Percentiles rank a stretch among this genome's conserved stretches.
These are phyloP conservation scores for Trichoderma sp. DNA, from an alignment of 2,329 filamentous ascomycete species.

Conservation along the genomic window DNA sequence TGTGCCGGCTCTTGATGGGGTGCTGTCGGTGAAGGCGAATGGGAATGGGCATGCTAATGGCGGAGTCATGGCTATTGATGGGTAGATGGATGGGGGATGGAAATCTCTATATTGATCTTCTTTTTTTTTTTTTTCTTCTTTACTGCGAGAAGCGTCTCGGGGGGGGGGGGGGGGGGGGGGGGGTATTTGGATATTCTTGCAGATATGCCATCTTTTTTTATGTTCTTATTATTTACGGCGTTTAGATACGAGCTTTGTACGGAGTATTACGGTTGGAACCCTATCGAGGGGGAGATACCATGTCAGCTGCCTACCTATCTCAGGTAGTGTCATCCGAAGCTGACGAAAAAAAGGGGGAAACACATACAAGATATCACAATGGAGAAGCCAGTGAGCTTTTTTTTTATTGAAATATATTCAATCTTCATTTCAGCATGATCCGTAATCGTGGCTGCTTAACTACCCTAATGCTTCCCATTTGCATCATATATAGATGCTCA, in stretches of 20 bases:
- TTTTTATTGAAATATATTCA: background rate
- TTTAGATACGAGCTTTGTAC: conserved; percentile 2
- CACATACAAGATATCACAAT: background rate
- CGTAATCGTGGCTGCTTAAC: conserved; percentile 6
- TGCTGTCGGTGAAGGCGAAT: conserved; percentile 28
- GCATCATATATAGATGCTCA: background rate
- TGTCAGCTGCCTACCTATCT: background rate
- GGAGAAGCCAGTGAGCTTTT: background rate
- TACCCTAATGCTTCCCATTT: background rate
- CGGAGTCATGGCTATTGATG: conserved; percentile 44
- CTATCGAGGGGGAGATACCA: background rate
- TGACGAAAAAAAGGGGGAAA: background rate
- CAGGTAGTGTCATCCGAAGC: background rate
- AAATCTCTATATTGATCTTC: background rate
- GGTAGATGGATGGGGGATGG: conserved; percentile 9
- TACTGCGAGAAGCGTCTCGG: background rate
- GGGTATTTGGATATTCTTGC: background rate
- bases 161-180: background rate
- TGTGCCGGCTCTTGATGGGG: conserved; percentile 13
- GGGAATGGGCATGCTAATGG: conserved; percentile 37
- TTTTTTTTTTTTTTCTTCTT: no score
- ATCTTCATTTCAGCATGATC: conserved; percentile 9
- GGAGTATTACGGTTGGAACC: background rate
- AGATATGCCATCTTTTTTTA: background rate
- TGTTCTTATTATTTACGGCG: background rate